A percentile compares a stretch with the other conserved stretches of the same genome.
Evolutionary conservation across 192 early-diverging fungal genomes (phyloP).

Genomic region (Thamnidium elegans): DNA sequence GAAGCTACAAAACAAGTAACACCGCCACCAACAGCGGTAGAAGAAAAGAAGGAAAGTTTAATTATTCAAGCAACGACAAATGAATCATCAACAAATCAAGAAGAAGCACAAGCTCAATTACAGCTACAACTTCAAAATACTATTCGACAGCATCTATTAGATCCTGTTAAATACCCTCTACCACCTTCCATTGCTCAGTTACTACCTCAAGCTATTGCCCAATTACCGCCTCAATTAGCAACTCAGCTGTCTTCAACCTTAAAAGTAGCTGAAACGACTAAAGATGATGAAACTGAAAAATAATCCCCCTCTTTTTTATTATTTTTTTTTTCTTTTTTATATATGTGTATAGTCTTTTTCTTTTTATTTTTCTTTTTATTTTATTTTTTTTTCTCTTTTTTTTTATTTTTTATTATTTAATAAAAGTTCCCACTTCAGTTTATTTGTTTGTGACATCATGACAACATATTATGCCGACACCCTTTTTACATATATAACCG

Average conservation of each 20-base stretch:
- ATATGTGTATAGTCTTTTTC: no score
- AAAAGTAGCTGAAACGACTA: no score
- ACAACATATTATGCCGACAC: no score
- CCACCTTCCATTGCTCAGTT: conserved; percentile 36
- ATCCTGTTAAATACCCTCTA: conserved; percentile 34
- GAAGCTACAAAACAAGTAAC: not conserved
- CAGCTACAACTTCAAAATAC: conserved; percentile 39
- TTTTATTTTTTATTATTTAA: no score
- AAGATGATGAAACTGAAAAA: no score
- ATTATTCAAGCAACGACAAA: not conserved
- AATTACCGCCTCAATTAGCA: conserved; percentile 33
- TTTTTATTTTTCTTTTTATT: no score
- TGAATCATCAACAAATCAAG: conserved; percentile 1
- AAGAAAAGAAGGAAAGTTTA: not conserved
- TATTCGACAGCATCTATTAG: conserved; percentile 34
- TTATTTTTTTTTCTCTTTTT: no score
- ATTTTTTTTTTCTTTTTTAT: no score
- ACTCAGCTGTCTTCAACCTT: conserved; percentile 29
- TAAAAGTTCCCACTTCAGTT: no score
- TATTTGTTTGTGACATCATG: no score
- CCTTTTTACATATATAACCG: no score
- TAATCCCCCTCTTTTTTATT: no score
- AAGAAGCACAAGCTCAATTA: conserved; percentile 30
- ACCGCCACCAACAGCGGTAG: not conserved
- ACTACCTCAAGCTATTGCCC: conserved; percentile 35